These are phyloP conservation scores for Davidsoniella eucalypti DNA, from an alignment of 2,329 filamentous ascomycete species.

Conservation along the genomic window DNA sequence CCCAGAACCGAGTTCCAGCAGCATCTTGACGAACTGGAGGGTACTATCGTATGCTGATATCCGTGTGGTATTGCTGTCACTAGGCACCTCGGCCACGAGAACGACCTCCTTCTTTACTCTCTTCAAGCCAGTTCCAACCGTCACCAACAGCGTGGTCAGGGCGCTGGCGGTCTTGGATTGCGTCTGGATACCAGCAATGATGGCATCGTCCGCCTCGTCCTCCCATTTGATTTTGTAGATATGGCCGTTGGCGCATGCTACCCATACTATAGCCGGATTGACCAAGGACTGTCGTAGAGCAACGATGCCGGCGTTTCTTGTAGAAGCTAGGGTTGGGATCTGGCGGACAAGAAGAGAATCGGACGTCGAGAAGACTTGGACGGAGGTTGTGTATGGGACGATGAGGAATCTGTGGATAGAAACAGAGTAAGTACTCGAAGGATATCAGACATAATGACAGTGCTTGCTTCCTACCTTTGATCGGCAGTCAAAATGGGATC, in stretches of 20 bases:
- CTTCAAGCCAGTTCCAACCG: conserved; percentile 17
- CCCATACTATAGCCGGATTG: conserved; percentile 36
- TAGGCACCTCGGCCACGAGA: conserved; percentile 25
- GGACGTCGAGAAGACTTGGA: conserved; percentile 66
- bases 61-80: conserved; percentile 2
- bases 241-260: conserved; percentile 39
- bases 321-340: conserved; percentile 34
- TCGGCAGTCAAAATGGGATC: conserved; percentile 46
- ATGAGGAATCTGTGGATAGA: conserved; percentile 46
- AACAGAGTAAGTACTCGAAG: background rate
- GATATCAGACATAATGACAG: background rate
- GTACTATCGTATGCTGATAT: conserved; percentile 9
- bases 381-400: conserved; percentile 53
- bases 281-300: conserved; percentile 25
- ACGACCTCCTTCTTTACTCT: conserved; percentile 27
- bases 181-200: conserved; percentile 13
- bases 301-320: conserved; percentile 20
- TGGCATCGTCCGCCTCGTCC: conserved; percentile 14
- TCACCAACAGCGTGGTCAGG: conserved; percentile 26
- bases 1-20: conserved; percentile 6
- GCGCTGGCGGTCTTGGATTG: conserved; percentile 29
- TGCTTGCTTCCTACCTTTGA: conserved; percentile 25
- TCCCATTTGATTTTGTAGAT: conserved; percentile 45
- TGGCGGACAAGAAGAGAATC: conserved; percentile 68
- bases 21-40: conserved; percentile 8